Evolutionary conservation across 1,284 basidiomycete species (phyloP).

Genomic region (Pterulicium gracile): DNA sequence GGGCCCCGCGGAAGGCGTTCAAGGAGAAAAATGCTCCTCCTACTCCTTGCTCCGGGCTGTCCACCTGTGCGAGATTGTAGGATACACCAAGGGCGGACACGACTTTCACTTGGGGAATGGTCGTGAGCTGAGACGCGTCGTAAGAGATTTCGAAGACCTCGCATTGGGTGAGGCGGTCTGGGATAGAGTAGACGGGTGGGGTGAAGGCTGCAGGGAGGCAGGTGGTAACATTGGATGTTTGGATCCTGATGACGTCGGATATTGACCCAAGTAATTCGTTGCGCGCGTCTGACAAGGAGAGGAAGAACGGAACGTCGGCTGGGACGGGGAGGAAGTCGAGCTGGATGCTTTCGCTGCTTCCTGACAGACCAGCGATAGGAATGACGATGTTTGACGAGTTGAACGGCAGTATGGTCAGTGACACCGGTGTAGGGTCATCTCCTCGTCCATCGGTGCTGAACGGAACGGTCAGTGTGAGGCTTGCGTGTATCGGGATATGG

Average conservation of each 20-base stretch:
- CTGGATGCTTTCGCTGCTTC: slow-evolving; percentile 27
- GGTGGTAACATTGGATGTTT: slow-evolving; percentile 27
- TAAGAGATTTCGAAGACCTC: slow-evolving; percentile 35
- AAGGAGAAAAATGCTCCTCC: slow-evolving; percentile 27
- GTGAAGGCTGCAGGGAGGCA: slow-evolving; percentile 25
- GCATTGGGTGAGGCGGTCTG: slow-evolving; percentile 33
- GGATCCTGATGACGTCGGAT: slow-evolving; percentile 39
- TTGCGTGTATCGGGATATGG: slow-evolving; percentile 21
- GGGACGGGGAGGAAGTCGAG: slow-evolving; percentile 43
- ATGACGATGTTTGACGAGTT: slow-evolving; percentile 37
- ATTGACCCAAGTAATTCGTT: slow-evolving; percentile 28
- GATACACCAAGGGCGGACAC: background rate
- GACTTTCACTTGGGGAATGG: slow-evolving; percentile 26
- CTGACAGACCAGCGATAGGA: slow-evolving; percentile 29
- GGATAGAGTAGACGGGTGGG: slow-evolving; percentile 16
- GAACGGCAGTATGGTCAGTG: slow-evolving; percentile 43
- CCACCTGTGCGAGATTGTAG: background rate
- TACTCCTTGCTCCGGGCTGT: background rate
- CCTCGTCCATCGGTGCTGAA: background rate
- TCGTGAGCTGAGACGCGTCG: slow-evolving; percentile 23
- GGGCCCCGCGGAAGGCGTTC: slow-evolving; percentile 20
- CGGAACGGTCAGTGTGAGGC: background rate
- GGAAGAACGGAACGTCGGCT: slow-evolving; percentile 38
- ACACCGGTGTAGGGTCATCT: slow-evolving; percentile 27
- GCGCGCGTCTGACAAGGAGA: slow-evolving; percentile 37